Conservation (phyloP, 371 early-diverging fungal species). For the Enteropsectra breve region DNA sequence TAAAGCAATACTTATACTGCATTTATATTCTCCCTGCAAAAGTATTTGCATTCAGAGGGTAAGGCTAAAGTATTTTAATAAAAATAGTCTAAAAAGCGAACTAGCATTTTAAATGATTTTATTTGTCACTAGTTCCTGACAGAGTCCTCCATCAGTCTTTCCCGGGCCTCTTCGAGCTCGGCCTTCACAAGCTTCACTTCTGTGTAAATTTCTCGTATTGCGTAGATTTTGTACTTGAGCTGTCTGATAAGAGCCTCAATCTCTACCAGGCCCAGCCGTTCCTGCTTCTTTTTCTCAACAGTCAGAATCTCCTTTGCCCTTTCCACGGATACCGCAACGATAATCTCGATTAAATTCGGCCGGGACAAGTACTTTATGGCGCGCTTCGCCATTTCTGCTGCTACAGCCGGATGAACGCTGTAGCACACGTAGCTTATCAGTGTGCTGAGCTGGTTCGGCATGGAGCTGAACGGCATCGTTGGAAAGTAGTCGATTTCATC, state of each 20-base stretch:
- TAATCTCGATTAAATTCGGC: background rate
- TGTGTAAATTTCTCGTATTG: conserved; percentile 39
- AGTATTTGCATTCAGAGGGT: too few relatives aligned
- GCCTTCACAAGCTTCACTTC: conserved; percentile 48
- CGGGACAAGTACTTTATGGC: conserved; percentile 27
- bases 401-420: conserved; percentile 77
- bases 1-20: too few relatives aligned
- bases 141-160: conserved; percentile 18
- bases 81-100: background rate
- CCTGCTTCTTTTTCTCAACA: conserved; percentile 52
- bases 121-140: conserved; percentile 2
- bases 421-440: conserved; percentile 81
- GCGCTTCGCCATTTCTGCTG: conserved; percentile 70
- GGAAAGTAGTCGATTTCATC: conserved; percentile 69
- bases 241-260: conserved; percentile 51
- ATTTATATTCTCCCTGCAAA: too few relatives aligned
- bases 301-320: conserved; percentile 45
- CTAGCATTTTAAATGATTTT: background rate
- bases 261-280: conserved; percentile 43
- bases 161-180: conserved; percentile 35
- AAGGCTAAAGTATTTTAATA: too few relatives aligned
- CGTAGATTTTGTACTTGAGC: conserved; percentile 48
- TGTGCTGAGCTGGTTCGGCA: conserved; percentile 86
- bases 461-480: conserved; percentile 66
- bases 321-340: conserved; percentile 58